A percentile compares a stretch with the other conserved stretches of the same genome.
These are phyloP conservation scores for Russula compacta DNA, from an alignment of 768 basidiomycete species.

Conservation along the genomic window DNA sequence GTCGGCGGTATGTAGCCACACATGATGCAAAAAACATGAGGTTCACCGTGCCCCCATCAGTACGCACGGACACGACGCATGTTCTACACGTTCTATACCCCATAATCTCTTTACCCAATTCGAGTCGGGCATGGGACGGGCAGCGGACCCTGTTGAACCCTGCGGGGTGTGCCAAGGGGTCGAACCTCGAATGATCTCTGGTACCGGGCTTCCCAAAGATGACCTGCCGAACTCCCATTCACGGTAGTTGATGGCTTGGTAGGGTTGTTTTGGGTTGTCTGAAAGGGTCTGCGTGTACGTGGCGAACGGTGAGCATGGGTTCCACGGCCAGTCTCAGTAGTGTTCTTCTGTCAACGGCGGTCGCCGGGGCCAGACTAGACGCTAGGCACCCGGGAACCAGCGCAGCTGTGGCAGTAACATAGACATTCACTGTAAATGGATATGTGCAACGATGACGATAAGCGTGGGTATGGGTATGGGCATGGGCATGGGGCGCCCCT, in stretches of 20 bases:
- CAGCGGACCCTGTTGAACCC: neutral
- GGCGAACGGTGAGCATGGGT: neutral
- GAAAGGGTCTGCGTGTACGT: neutral
- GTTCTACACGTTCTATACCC: neutral
- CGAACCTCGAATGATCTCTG: neutral
- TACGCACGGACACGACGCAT: neutral
- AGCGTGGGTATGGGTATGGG: neutral
- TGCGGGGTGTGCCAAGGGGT: neutral
- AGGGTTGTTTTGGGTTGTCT: neutral
- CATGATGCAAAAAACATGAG: neutral
- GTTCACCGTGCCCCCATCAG: neutral
- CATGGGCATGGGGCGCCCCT: neutral
- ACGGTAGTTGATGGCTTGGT: neutral
- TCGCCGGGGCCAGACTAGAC: neutral
- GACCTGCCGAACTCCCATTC: neutral
- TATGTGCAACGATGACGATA: neutral
- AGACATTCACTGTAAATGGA: neutral
- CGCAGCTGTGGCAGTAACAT: neutral
- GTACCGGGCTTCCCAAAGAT: neutral
- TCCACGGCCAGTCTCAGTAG: neutral
- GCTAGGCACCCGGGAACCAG: conserved; percentile 4
- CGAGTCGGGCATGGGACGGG: neutral
- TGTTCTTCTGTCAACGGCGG: neutral
- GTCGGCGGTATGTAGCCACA: neutral
- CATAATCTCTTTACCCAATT: neutral